Percentiles rank a stretch among this genome's conserved stretches.
These are phyloP conservation scores for Venturia effusa DNA, from an alignment of 2,329 filamentous ascomycete genomes.

Conservation along the genomic window DNA sequence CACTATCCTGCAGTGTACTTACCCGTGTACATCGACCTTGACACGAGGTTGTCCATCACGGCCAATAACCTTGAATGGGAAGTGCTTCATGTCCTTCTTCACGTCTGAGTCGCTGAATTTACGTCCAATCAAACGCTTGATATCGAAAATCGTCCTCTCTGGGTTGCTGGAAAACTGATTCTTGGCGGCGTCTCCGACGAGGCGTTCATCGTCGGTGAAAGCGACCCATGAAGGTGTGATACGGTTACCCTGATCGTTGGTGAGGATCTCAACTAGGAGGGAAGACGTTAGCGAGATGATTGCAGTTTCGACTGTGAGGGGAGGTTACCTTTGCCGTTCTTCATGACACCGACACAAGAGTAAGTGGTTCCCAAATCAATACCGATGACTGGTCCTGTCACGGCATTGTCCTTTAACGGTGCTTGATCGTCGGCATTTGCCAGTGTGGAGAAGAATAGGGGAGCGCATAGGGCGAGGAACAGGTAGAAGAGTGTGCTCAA, in stretches of 20 bases:
- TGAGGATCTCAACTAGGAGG: conserved; percentile 29
- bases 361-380: conserved; percentile 28
- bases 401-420: conserved; percentile 48
- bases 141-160: conserved; percentile 36
- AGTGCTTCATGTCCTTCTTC: conserved; percentile 92
- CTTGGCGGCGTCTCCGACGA: conserved; percentile 77
- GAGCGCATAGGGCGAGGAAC: conserved; percentile 73
- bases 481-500: conserved; percentile 90
- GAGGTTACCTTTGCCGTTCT: conserved; percentile 20
- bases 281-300: neutral
- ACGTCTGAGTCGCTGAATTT: conserved; percentile 58
- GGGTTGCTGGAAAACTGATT: conserved; percentile 39
- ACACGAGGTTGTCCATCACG: conserved; percentile 76
- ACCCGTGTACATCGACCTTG: conserved; percentile 13
- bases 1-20: conserved; percentile 13
- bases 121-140: conserved; percentile 41
- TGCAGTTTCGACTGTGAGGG: neutral
- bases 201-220: conserved; percentile 91
- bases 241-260: conserved; percentile 30
- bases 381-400: conserved; percentile 25
- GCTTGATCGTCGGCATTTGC: conserved; percentile 63
- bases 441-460: conserved; percentile 64
- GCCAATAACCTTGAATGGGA: conserved; percentile 88
- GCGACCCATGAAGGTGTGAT: conserved; percentile 63
- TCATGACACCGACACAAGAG: conserved; percentile 29